Base-by-base conservation (phyloP, 2,329 filamentous ascomycete genomes). In the Pseudogymnoascus pannorum region DNA sequence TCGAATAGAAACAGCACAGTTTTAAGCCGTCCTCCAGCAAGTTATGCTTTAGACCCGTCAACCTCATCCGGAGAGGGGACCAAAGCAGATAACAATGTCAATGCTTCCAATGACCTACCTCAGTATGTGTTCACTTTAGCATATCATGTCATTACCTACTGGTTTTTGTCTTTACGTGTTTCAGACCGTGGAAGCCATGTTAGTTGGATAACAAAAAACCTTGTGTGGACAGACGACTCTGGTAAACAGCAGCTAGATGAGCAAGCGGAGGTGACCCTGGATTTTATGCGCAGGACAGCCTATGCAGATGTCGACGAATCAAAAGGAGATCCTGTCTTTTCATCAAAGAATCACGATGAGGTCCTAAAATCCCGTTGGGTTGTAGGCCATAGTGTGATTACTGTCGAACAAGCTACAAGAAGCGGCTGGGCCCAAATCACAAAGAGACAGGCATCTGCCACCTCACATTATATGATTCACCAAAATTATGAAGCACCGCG, bases 101-200 rank as follows among this genome's bases (percentile, higher is more conserved):
- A 77, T 61, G 69, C 77, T 64, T 79, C 86, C 6, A 89, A 94
- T 64, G 91, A 94, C 66, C 79, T 96, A 58, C 92, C 92, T 4
- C 89, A 94, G 73, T 99, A 99, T 72, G 91, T 99, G 24, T 94
- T 95, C 73, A 89, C 92, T 1, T 78, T 97, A 59, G 93, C 93
- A 7, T 96, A 96, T 72, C 92, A 97, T 72, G 91, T 96, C 68
- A 92, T 99, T 66, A 88, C 92, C 1, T 97, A 96, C 72, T 99
- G 94, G 94, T 99, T 97, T 72, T 81, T 99, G 67, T 89, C 92
- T 1, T 74, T 99, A 68, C 93, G 91, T 70, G 81, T 96, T 59
- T 84, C 87, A 36, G 92, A 97, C 71, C 87, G 94, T 58, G 84
- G 87, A 33, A 90, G 85, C 64, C 87, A 96, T 66, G 92, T 97